Conservation (phyloP, 352 stramenopile species). For the Globisporangium emineosum region DNA sequence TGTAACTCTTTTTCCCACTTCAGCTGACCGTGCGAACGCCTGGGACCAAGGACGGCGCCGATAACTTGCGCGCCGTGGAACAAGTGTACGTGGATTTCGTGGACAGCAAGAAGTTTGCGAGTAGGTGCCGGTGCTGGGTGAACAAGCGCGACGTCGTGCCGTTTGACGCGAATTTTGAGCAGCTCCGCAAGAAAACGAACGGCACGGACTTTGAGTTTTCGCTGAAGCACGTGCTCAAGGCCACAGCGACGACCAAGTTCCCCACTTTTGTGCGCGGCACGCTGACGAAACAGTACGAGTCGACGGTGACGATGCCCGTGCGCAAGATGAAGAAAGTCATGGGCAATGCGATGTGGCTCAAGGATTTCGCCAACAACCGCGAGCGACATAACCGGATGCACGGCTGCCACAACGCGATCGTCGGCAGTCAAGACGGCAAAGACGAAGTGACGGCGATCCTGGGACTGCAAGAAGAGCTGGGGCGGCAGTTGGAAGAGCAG, state of each 20-base stretch:
- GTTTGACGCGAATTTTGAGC: conserved; percentile 40
- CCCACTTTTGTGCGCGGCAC: conserved; percentile 46
- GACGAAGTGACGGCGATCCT: conserved; percentile 6
- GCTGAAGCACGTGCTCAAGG: conserved; percentile 32
- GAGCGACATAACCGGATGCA: conserved; percentile 34
- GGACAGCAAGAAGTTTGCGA: conserved; percentile 40
- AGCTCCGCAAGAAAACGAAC: conserved; percentile 28
- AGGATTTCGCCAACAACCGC: conserved; percentile 41
- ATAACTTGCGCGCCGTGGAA: conserved; percentile 36
- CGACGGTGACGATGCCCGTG: conserved; percentile 26
- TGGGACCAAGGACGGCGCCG: conserved; percentile 34
- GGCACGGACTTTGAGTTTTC: conserved; percentile 42
- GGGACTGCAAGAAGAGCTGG: conserved; percentile 4
- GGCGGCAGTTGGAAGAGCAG: not conserved
- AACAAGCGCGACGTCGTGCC: conserved; percentile 30
- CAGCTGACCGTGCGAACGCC: conserved; percentile 66
- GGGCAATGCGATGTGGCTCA: conserved; percentile 41
- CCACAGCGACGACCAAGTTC: conserved; percentile 43
- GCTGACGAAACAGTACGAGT: conserved; percentile 35
- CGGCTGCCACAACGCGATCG: conserved; percentile 14
- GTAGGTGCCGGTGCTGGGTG: conserved; percentile 54
- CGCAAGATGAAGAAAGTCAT: conserved; percentile 37
- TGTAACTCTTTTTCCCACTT: conserved; percentile 1
- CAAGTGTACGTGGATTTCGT: conserved; percentile 59
- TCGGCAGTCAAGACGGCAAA: not conserved